These are phyloP conservation scores for Lachnellula suecica DNA, from an alignment of 2,329 filamentous ascomycete species.

Conservation along the genomic window DNA sequence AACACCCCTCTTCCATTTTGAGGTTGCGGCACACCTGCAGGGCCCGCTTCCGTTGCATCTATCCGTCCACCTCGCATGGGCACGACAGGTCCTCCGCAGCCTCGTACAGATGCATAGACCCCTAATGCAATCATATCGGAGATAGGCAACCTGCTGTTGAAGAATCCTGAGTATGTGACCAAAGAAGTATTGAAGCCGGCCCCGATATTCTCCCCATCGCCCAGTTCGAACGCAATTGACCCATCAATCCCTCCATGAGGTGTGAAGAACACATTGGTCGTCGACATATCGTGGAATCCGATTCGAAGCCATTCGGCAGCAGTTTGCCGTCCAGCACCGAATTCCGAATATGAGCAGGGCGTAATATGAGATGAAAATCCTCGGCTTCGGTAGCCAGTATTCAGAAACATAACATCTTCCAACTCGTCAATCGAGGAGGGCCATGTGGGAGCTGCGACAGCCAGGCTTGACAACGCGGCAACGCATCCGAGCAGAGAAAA, in stretches of 20 bases:
- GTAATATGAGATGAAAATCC: conserved; percentile 56
- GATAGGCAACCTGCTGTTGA: conserved; percentile 50
- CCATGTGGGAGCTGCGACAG: conserved; percentile 55
- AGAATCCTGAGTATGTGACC: conserved; percentile 51
- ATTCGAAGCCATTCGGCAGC: conserved; percentile 62
- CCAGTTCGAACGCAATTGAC: conserved; percentile 59
- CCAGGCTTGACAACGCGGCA: conserved; percentile 15
- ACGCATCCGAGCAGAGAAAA: conserved; percentile 14
- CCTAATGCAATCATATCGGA: conserved; percentile 59
- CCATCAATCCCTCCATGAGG: conserved; percentile 54
- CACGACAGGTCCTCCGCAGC: conserved; percentile 57
- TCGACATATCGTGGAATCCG: conserved; percentile 62
- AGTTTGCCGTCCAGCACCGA: conserved; percentile 54
- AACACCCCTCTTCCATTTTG: conserved; percentile 54
- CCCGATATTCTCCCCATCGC: conserved; percentile 54
- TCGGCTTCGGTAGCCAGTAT: conserved; percentile 51
- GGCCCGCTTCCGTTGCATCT: conserved; percentile 50
- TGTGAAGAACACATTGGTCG: conserved; percentile 46
- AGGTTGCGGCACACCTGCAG: conserved; percentile 54
- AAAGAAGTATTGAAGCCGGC: conserved; percentile 54
- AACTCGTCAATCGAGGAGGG: conserved; percentile 58
- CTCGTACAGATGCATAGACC: conserved; percentile 56
- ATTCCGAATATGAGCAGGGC: conserved; percentile 54
- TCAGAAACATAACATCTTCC: conserved; percentile 63
- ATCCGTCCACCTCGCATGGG: conserved; percentile 52